These are phyloP conservation scores for Cordyceps cateniannulata DNA, from an alignment of 2,329 filamentous ascomycete species.

Conservation along the genomic window DNA sequence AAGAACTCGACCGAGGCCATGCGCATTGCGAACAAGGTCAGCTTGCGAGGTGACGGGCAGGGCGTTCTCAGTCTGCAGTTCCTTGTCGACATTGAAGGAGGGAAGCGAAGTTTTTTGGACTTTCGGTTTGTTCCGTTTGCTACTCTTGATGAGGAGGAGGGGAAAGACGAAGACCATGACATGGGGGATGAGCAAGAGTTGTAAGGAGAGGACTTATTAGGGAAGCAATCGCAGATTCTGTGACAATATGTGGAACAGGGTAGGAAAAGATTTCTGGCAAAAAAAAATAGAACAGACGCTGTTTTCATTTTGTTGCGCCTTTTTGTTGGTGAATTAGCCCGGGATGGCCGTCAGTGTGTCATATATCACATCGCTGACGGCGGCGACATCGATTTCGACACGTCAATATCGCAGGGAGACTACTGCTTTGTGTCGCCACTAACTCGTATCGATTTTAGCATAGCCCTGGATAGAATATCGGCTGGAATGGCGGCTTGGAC, in stretches of 20 bases:
- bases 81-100: constrained; percentile 80
- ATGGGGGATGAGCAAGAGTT: constrained; percentile 3
- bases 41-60: constrained; percentile 77
- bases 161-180: constrained; percentile 27
- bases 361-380: neutral
- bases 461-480: neutral
- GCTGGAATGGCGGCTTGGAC: neutral
- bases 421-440: neutral
- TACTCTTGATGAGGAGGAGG: constrained; percentile 49
- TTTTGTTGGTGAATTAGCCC: neutral
- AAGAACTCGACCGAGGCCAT: constrained; percentile 87
- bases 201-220: neutral
- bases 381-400: neutral
- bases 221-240: neutral
- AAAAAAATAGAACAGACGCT: neutral
- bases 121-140: constrained; percentile 74
- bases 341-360: too few species aligned
- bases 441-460: neutral
- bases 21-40: constrained; percentile 87
- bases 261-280: neutral
- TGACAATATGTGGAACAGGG: neutral
- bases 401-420: neutral
- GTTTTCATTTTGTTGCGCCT: neutral
- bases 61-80: constrained; percentile 93
- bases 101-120: constrained; percentile 67